These are phyloP conservation scores for Lipomyces kockii DNA, from an alignment of 805 yeast species.

Conservation along the genomic window DNA sequence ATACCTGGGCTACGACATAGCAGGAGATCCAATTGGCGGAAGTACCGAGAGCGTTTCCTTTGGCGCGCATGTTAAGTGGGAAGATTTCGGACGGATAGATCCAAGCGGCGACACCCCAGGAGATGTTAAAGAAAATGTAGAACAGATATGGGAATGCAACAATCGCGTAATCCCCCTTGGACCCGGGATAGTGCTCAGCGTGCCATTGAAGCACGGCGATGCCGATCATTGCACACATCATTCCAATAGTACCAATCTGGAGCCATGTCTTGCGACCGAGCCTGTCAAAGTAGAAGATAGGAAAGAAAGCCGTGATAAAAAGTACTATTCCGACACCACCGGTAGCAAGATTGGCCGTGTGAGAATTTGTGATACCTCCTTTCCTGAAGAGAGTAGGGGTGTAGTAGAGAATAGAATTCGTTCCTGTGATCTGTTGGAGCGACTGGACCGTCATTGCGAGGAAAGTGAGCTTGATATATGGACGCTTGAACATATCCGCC, in stretches of 20 bases:
- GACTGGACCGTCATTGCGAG: slow-evolving; percentile 10
- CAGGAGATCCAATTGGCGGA: slow-evolving; percentile 86
- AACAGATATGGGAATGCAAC: slow-evolving; percentile 23
- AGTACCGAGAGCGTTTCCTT: slow-evolving; percentile 86
- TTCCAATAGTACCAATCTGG: slow-evolving; percentile 41
- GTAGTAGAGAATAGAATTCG: slow-evolving; percentile 54
- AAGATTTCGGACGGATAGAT: slow-evolving; percentile 49
- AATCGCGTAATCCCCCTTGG: not conserved
- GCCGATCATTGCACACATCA: slow-evolving; percentile 3
- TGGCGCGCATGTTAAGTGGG: slow-evolving; percentile 81
- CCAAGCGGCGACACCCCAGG: slow-evolving; percentile 39
- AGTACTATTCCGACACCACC: slow-evolving; percentile 47
- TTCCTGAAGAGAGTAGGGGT: slow-evolving; percentile 54
- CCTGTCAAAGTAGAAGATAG: slow-evolving; percentile 57
- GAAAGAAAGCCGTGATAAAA: slow-evolving; percentile 48
- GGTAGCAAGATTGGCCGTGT: slow-evolving; percentile 50
- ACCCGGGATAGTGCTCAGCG: not conserved
- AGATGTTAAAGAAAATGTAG: slow-evolving; percentile 42
- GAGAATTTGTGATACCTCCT: slow-evolving; percentile 54
- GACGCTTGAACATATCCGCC: slow-evolving; percentile 19
- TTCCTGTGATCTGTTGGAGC: slow-evolving; percentile 46
- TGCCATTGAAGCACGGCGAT: not conserved
- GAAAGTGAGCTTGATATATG: slow-evolving; percentile 7
- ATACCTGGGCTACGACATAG: slow-evolving; percentile 67
- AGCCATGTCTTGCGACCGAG: slow-evolving; percentile 69